Conservation (phyloP, 2,329 filamentous ascomycete genomes). For the Hirsutella rhossiliensis region DNA sequence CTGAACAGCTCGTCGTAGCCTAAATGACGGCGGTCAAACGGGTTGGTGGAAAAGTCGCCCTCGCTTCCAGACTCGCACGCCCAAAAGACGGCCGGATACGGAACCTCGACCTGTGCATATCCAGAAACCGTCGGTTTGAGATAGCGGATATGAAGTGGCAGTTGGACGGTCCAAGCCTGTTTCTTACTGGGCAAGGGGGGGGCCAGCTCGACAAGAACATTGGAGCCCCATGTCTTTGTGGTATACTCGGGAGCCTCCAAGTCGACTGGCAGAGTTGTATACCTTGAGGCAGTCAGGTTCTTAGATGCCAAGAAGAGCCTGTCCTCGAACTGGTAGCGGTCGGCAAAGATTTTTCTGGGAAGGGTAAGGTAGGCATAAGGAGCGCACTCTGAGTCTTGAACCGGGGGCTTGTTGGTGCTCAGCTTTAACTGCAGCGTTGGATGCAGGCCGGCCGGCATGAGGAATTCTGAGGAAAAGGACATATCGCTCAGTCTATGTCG, state of each 20-base stretch:
- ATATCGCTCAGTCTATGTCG: constrained; percentile 53
- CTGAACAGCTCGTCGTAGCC: constrained; percentile 78
- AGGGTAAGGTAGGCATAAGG: constrained; percentile 75
- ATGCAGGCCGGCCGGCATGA: constrained; percentile 69
- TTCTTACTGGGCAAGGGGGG: constrained; percentile 28
- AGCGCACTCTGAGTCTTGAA: constrained; percentile 48
- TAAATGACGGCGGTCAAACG: constrained; percentile 76
- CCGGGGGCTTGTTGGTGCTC: constrained; percentile 35
- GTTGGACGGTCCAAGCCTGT: constrained; percentile 49
- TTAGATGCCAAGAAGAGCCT: constrained; percentile 69
- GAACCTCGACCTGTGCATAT: constrained; percentile 44
- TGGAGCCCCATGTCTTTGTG: constrained; percentile 65
- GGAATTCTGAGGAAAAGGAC: constrained; percentile 52
- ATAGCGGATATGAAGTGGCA: constrained; percentile 83
- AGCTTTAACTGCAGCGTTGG: constrained; percentile 64
- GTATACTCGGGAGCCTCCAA: constrained; percentile 84
- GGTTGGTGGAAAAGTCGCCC: constrained; percentile 60
- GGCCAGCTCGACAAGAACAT: constrained; percentile 61
- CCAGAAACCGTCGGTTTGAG: constrained; percentile 49
- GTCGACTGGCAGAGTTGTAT: constrained; percentile 66
- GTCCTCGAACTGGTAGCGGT: constrained; percentile 75
- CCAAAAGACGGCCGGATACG: constrained; percentile 84
- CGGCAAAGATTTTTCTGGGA: constrained; percentile 69
- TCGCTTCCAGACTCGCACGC: constrained; percentile 60
- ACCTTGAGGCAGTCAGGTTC: constrained; percentile 57